Evolutionary conservation across 495 filamentous ascomycete species (phyloP), one percentile per base, ranked within the genome.

Genomic region (Hypoxylon subgilvum): DNA sequence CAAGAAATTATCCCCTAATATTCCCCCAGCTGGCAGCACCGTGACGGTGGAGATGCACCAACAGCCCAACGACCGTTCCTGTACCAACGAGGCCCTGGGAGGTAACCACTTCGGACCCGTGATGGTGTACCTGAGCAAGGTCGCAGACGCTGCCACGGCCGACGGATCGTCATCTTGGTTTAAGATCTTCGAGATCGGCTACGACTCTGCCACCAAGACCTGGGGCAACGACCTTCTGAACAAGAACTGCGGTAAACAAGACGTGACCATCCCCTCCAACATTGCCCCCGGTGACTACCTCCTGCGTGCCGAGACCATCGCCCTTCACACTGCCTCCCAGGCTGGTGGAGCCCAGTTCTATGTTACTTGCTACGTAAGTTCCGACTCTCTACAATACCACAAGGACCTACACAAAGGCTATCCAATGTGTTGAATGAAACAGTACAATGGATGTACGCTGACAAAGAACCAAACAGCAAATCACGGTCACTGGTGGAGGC

Each of bases 31-130:
- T n/a, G 79, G 79, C 8, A 53, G 51, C 2, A 77, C 71, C 3
- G 73, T 82, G 6, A 78, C 78, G 3, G 76, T 82, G 2, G 80
- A 82, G 70, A 82, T 83, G 80, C 80, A 83, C 55, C 74, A 78
- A 65, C 79, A 80, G 69, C 69, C 68, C 6, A 63, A 65, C n/a
- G 73, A 78, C 57, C 70, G 79, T 8, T 67, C 61, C 27, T 82
- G 77, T 69, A 35, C 22, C 42, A 72, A 60, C 49, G 76, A 80
- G 44, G 79, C 77, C 32, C 77, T 82, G 47, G 79, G 78, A 12
- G 79, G 77, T 6, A 73, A 74, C 32, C 77, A 80, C 71, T 72
- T 73, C 63, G 77, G 77, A 2, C 77, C 77, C 16, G 75, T 84
- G 0, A 69, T 79, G 18, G 79, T 75, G 8, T 86, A 86, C 74